Conservation (phyloP, 352 stramenopile genomes). For the Globisporangium iwayamae region DNA sequence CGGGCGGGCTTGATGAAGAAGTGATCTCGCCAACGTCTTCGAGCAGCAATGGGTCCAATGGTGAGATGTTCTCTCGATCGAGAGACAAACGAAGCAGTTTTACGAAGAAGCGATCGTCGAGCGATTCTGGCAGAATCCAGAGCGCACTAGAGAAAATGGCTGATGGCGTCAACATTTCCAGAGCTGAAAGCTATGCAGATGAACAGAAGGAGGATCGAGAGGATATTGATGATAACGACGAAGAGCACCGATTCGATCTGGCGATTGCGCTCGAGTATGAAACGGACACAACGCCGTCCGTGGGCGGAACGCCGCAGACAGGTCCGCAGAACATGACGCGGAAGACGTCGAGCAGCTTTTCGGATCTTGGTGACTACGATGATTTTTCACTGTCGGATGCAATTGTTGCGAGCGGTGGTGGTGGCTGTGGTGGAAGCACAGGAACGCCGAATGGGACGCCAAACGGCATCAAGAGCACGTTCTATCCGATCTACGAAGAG, state of each 20-base stretch:
- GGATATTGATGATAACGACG: slow-evolving; percentile 16
- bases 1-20: slow-evolving; percentile 11
- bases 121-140: slow-evolving; percentile 15
- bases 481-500: slow-evolving; percentile 81
- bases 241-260: slow-evolving; percentile 43
- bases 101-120: slow-evolving; percentile 18
- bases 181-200: slow-evolving; percentile 19
- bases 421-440: slow-evolving; percentile 26
- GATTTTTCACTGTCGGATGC: slow-evolving; percentile 74
- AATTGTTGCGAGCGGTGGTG: slow-evolving; percentile 29
- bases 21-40: slow-evolving; percentile 52
- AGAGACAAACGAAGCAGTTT: slow-evolving; percentile 3
- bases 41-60: slow-evolving; percentile 47
- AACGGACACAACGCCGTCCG: slow-evolving; percentile 39
- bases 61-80: slow-evolving; percentile 21
- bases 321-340: slow-evolving; percentile 46
- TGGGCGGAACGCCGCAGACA: slow-evolving; percentile 18
- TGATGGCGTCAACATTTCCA: not conserved
- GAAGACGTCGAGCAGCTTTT: slow-evolving; percentile 87
- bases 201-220: slow-evolving; percentile 22
- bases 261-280: slow-evolving; percentile 67
- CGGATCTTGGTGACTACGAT: slow-evolving; percentile 82
- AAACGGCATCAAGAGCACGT: slow-evolving; percentile 41
- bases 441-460: slow-evolving; percentile 24
- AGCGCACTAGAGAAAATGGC: slow-evolving; percentile 24